Evolutionary conservation across 257 asterid species (phyloP), one percentile per base, ranked within the genome.

Genomic region (Ilex asprella): DNA sequence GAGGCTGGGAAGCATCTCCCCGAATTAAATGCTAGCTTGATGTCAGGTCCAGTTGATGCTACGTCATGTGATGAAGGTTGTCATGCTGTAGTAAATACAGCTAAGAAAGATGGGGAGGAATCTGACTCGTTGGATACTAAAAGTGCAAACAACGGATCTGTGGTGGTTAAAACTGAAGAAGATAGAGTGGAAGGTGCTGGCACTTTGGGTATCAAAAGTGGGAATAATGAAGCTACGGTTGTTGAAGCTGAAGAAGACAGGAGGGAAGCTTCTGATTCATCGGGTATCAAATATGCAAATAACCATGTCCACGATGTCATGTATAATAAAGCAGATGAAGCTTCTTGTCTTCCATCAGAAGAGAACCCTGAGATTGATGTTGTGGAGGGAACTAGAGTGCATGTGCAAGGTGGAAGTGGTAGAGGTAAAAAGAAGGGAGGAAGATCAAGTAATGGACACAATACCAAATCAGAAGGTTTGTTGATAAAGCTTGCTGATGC

Each of bases 1-100:
- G 72, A 29, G 63, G 50, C 47, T 49, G 67, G 5, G 56, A 44
- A 27, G 31, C 58, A 62, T 7, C 39, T 49, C 31, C 55, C 61
- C 31, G 65, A 66, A 53, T 49, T 64, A 32, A 51, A 50, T 60
- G 69, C 15, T 14, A 31, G 55, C 59, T 30, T 50, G 31, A 68
- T 59, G 44, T 51, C 49, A 31, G 80, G 62, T 49, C 50, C 71
- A 65, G 35, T 60, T 31, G 69, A 60, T 31, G 15, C 39, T 31
- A 30, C 68, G 58, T 27, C 65, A 31, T 49, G 27, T 21, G 65
- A 52, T 49, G 75, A 60, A 35, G 74, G 39, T 49, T 11, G 60
- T 56, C 61, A 46, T 70, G 63, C 62, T 61, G 8, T 35, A 8
- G 41, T 8, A 3, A 8, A 3, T 35, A 35, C 5, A 35, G 58